Evolutionary conservation across 176 grass and related monocot species (phyloP).

Genomic region (Rhynchospora breviuscula): DNA sequence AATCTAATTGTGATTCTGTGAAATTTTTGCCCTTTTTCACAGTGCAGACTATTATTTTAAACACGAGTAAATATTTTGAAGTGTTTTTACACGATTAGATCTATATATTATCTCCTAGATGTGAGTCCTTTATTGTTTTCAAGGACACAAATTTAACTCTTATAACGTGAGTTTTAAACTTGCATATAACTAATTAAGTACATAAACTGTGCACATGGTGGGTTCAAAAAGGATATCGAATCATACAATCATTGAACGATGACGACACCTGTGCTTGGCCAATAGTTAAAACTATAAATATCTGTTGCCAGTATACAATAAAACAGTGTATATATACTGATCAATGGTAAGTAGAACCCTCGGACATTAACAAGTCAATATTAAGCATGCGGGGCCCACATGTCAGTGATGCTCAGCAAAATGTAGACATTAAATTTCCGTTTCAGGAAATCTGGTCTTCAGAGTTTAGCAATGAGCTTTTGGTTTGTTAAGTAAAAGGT

Average conservation of each 20-base stretch:
- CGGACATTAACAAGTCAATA: background rate
- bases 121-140: background rate
- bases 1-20: background rate
- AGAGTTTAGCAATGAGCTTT: conserved; percentile 1
- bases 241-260: conserved; percentile 26
- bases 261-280: background rate
- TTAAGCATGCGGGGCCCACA: background rate
- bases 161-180: background rate
- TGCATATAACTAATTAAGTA: background rate
- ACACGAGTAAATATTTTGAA: background rate
- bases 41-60: background rate
- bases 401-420: background rate
- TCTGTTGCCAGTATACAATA: background rate
- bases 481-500: background rate
- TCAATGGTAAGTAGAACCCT: background rate
- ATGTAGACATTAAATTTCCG: background rate
- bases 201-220: conserved; percentile 12
- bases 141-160: background rate
- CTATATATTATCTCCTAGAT: background rate
- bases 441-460: background rate
- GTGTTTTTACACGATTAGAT: background rate
- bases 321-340: background rate
- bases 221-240: conserved; percentile 24
- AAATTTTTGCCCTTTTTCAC: background rate
- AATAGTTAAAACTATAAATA: background rate